Evolutionary conservation across 257 asterid species (phyloP), one percentile per base, ranked within the genome.

Genomic region (Nicotiana knightiana): DNA sequence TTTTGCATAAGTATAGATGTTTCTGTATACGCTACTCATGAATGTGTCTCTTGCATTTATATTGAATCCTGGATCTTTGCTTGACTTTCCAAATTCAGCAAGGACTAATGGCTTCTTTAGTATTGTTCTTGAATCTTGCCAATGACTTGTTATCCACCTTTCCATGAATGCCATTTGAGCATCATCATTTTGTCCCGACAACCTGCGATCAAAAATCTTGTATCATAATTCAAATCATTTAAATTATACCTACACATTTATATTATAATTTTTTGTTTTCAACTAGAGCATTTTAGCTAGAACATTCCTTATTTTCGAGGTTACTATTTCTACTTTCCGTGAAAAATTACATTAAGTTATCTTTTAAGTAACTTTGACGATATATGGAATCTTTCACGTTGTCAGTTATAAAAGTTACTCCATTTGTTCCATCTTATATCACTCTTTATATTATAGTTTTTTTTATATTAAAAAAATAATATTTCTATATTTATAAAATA

Each of bases 91-190:
- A 32, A 87, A 89, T 70, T 90, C 92, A 2, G 84, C 68, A 7
- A 90, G 77, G 7, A 90, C 85, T 75, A 90, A 35, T 58, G 94
- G 94, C 77, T 89, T 90, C 81, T 85, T 89, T 39, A 90, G 30
- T 26, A 88, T 33, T 11, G 67, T 83, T 59, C 57, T 83, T 3
- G 93, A 68, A 71, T 90, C 94, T 76, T 59, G 63, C 89, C 85
- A 86, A 81, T 89, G 93, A 70, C 86, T 87, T 16, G 81, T 61
- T 24, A 90, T 82, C 94, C 94, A 90, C 24, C 82, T 86, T 80
- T 82, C 13, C 89, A 87, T 85, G 83, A 90, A 89, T 55, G 59
- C 84, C 85, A 86, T 85, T 67, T 89, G 89, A 8, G 85, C 89
- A 8, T 76, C 82, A 2, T 87, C 90, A 32, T 53, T 81, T 48